Conservation (phyloP, 2,329 filamentous ascomycete genomes). For the Aspergillus calidoustus region DNA sequence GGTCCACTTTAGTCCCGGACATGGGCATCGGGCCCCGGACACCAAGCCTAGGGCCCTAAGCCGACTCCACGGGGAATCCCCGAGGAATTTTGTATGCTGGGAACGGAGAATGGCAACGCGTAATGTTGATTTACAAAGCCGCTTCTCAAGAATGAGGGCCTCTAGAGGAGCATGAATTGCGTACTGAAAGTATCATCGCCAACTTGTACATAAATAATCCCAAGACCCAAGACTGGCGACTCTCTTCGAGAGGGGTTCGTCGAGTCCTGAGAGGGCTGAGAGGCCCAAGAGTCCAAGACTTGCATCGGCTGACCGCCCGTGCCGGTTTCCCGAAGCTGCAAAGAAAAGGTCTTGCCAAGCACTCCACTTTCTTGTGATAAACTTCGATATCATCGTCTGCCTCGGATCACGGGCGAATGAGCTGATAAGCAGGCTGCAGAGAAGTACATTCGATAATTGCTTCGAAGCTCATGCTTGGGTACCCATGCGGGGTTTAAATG, state of each 20-base stretch:
- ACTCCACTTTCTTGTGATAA: slow-evolving; percentile 3
- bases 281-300: background rate
- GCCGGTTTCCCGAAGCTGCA: slow-evolving; percentile 39
- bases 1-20: slow-evolving; percentile 6
- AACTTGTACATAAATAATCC: background rate
- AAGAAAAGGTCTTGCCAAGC: background rate
- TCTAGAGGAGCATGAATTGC: background rate
- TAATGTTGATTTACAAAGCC: background rate
- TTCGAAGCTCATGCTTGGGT: slow-evolving; percentile 11
- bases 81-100: background rate
- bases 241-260: background rate
- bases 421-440: background rate
- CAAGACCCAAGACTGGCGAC: no score
- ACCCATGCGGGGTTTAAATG: slow-evolving; percentile 13
- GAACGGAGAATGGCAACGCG: background rate
- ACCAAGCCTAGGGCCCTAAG: slow-evolving; percentile 1
- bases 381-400: background rate
- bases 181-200: background rate
- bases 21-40: slow-evolving; percentile 1
- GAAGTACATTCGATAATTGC: background rate
- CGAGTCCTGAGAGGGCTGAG: background rate
- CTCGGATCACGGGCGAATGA: background rate
- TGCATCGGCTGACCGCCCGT: slow-evolving; percentile 26
- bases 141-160: background rate
- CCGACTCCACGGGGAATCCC: slow-evolving; percentile 15